phyloP scores from a whole-genome alignment of 257 asterid species.

The Rhazya stricta region DNA sequence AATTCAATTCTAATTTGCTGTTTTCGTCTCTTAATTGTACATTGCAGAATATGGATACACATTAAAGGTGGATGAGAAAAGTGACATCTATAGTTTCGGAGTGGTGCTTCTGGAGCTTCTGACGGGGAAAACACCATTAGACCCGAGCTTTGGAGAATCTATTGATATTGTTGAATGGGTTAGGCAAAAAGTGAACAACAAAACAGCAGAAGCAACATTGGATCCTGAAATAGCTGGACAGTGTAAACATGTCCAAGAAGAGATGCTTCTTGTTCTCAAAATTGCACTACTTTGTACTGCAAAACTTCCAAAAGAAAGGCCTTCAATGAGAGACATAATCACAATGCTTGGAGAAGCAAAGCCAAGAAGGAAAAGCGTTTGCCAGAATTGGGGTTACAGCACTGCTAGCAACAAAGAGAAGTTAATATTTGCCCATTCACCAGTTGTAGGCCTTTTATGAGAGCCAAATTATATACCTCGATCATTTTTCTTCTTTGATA shows the following conservation, averaged over 20 bases:
- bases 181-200: conserved; percentile 29
- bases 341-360: conserved; percentile 56
- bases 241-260: conserved; percentile 45
- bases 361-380: conserved; percentile 46
- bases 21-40: background rate
- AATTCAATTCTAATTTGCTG: background rate
- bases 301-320: conserved; percentile 46
- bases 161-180: conserved; percentile 44
- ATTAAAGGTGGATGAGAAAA: conserved; percentile 51
- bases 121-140: conserved; percentile 48
- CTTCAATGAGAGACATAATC: conserved; percentile 51
- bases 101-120: conserved; percentile 55
- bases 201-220: conserved; percentile 32
- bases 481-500: too few species aligned
- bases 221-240: conserved; percentile 30
- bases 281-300: conserved; percentile 51
- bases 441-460: conserved; percentile 69
- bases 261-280: conserved; percentile 47
- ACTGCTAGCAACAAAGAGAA: conserved; percentile 48
- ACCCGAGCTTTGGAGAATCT: conserved; percentile 27
- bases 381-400: conserved; percentile 52
- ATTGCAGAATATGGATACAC: conserved; percentile 56
- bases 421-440: conserved; percentile 66
- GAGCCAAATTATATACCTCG: background rate
- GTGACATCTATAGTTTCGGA: conserved; percentile 54